Percentiles rank a stretch among this genome's conserved stretches.
Evolutionary conservation across 2,329 filamentous ascomycete genomes (phyloP).

Genomic region (Lasiodiplodia theobromae): DNA sequence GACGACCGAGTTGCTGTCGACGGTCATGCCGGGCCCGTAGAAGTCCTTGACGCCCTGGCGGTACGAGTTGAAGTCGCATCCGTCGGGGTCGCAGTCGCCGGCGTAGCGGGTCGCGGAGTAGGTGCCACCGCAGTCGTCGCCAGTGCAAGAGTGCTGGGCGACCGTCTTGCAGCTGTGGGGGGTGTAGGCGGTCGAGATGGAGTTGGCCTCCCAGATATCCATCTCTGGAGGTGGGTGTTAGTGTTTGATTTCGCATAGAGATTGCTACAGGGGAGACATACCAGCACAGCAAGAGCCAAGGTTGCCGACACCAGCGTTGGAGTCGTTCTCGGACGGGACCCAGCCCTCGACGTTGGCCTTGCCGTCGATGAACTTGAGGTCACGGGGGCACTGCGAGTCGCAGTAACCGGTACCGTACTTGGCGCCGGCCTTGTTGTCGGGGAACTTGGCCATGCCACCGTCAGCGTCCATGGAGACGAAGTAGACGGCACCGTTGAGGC

Average conservation of each 20-base stretch:
- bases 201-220: constrained; percentile 62
- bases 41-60: constrained; percentile 67
- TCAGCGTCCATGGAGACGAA: constrained; percentile 67
- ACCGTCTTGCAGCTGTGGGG: constrained; percentile 65
- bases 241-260: no score
- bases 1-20: constrained; percentile 46
- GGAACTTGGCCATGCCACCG: constrained; percentile 61
- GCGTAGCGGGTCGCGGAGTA: constrained; percentile 58
- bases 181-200: constrained; percentile 65
- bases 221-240: background rate
- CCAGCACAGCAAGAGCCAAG: constrained; percentile 69
- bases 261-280: no score
- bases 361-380: constrained; percentile 58
- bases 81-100: constrained; percentile 69
- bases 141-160: constrained; percentile 59
- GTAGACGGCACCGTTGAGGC: constrained; percentile 70
- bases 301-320: constrained; percentile 59
- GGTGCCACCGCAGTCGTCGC: constrained; percentile 51
- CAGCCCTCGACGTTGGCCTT: constrained; percentile 64
- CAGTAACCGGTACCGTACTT: constrained; percentile 65
- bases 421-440: constrained; percentile 54
- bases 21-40: constrained; percentile 61
- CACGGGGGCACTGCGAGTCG: constrained; percentile 39
- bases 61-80: constrained; percentile 73
- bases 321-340: constrained; percentile 59